Percentiles rank a stretch among this genome's conserved stretches.
Conservation (phyloP, 257 asterid genomes). For the Gentiana dahurica region DNA sequence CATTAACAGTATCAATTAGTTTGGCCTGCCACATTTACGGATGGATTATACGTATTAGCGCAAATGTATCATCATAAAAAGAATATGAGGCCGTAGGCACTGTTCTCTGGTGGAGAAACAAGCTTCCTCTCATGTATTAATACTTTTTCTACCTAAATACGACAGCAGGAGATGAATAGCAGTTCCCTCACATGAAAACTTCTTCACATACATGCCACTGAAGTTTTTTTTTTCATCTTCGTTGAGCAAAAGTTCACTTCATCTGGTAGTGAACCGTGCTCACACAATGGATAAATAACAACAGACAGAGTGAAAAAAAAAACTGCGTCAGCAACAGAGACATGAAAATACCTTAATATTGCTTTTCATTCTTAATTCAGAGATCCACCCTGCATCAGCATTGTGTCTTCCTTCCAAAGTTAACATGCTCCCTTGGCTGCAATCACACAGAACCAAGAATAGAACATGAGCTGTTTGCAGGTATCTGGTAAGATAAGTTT, state of each 20-base stretch:
- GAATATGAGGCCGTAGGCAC: no score
- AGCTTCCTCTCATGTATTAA: no score
- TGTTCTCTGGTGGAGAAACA: no score
- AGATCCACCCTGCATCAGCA: slow-evolving; percentile 82
- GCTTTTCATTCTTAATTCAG: slow-evolving; percentile 50
- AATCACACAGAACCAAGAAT: slow-evolving; percentile 17
- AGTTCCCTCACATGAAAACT: background rate
- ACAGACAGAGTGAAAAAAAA: slow-evolving; percentile 1
- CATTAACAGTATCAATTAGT: no score
- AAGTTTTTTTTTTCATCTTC: background rate
- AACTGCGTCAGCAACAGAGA: background rate
- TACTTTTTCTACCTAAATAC: no score
- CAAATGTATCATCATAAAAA: no score
- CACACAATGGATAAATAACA: background rate
- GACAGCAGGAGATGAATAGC: background rate
- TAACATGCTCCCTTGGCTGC: slow-evolving; percentile 64
- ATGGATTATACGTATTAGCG: no score
- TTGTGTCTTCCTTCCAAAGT: slow-evolving; percentile 87
- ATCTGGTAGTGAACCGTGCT: background rate
- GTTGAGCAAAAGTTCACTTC: background rate
- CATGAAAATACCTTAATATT: slow-evolving; percentile 43
- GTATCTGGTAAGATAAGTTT: no score
- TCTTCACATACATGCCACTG: background rate
- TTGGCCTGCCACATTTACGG: no score
- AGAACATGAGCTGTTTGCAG: background rate